Base-by-base conservation (phyloP, 2,329 filamentous ascomycete species). In the Fusarium luffae region DNA sequence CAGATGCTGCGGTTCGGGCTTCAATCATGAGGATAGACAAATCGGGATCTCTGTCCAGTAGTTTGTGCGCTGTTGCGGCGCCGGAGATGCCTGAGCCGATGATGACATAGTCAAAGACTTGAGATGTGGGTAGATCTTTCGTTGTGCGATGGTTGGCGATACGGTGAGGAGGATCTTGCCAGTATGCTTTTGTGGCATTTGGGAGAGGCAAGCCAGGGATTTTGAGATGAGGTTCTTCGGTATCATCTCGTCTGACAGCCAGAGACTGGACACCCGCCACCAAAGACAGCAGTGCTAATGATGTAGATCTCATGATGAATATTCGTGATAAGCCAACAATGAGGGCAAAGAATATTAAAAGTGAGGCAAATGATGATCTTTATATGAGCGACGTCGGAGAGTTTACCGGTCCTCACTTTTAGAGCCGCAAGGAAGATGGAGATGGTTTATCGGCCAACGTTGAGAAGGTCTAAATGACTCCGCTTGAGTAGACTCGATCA, bases 61-160 rank as follows among this genome's bases (percentile, higher is more conserved):
- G 7, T 28, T 68, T 68, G 23, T 68, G 64, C 9, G 64, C 64
- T 30, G 64, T 68, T 2, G 64, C 48, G 9, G 64, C 64, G 7
- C 64, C 64, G 4, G 64, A 68, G 18, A 68, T 63, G 3, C 64
- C 64, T 1, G 64, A 68, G 0, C 64, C 64, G 19, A 68, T 68
- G 51, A 68, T 68, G 4, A 68, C 48, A 68, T 68, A 68, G 28
- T 68, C 64, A 13, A 68, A 68, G 5, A 49, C 46, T n/a, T 68
- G 28, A 0, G 43, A 40, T 7, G 47, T 68, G 1, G 64, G 63
- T 6, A 68, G 12, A 1, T 68, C 51, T 32, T 68, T 63, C 0
- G 64, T 68, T 2, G 13, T 68, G 23, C 64, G 64, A 34, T 58
- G 58, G 18, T 68, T 63, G 27, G 64, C 64, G 23, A 68, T 68